phyloP scores from a whole-genome alignment of 2,329 filamentous ascomycete genomes.

The Aspergillus neotritici region DNA sequence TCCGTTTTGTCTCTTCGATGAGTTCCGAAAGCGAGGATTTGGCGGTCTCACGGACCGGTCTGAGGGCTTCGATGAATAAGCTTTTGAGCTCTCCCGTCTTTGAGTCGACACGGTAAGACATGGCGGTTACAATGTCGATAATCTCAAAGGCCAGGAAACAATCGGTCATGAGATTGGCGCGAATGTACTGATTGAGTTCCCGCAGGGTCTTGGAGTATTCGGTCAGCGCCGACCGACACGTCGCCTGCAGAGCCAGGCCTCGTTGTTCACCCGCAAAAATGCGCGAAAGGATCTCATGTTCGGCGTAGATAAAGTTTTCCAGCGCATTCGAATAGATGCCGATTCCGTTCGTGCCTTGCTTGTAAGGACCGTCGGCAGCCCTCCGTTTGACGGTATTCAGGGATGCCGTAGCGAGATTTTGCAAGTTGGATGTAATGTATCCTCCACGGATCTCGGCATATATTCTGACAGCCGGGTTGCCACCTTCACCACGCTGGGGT shows the following conservation, averaged over 20 bases:
- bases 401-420: slow-evolving; percentile 82
- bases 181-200: slow-evolving; percentile 86
- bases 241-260: slow-evolving; percentile 69
- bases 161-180: slow-evolving; percentile 77
- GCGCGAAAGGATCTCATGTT: slow-evolving; percentile 84
- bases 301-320: slow-evolving; percentile 78
- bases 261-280: slow-evolving; percentile 85
- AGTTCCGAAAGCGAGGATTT: slow-evolving; percentile 79
- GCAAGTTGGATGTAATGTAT: slow-evolving; percentile 74
- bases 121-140: slow-evolving; percentile 75
- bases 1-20: slow-evolving; percentile 73
- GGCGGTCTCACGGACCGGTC: slow-evolving; percentile 85
- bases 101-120: slow-evolving; percentile 73
- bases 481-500: slow-evolving; percentile 47
- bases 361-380: slow-evolving; percentile 72
- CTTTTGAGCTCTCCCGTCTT: slow-evolving; percentile 81
- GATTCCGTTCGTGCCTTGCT: slow-evolving; percentile 83
- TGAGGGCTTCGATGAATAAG: slow-evolving; percentile 75
- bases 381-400: slow-evolving; percentile 75
- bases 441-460: slow-evolving; percentile 82
- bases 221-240: slow-evolving; percentile 69
- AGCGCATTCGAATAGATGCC: slow-evolving; percentile 81
- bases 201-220: slow-evolving; percentile 81
- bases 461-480: slow-evolving; percentile 69
- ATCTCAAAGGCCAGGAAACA: slow-evolving; percentile 95